Percentiles rank a stretch among this genome's conserved stretches.
phyloP scores from a whole-genome alignment of 2,329 filamentous ascomycete species.

The Diaporthe sp. region DNA sequence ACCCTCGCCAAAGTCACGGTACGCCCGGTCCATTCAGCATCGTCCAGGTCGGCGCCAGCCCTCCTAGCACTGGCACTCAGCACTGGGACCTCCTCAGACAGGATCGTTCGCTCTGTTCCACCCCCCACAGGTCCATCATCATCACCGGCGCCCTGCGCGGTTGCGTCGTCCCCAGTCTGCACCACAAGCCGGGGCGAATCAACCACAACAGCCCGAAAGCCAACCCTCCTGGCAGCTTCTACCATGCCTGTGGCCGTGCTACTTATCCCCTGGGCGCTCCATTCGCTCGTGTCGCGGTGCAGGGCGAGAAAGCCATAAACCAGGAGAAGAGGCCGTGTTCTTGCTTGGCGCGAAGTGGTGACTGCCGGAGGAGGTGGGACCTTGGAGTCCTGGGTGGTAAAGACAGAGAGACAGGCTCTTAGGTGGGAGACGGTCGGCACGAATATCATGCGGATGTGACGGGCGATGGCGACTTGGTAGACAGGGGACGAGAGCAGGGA shows the following conservation, averaged over 20 bases:
- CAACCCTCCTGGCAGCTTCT: conserved; percentile 67
- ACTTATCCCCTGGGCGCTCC: conserved; percentile 80
- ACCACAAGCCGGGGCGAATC: conserved; percentile 56
- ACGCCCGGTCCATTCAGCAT: conserved; percentile 69
- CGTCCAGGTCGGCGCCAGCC: conserved; percentile 56
- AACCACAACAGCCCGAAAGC: conserved; percentile 60
- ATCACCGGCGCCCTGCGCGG: conserved; percentile 38
- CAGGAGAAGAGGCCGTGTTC: conserved; percentile 62
- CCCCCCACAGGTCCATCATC: conserved; percentile 30
- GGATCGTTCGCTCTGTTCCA: conserved; percentile 46
- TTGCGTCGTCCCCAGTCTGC: conserved; percentile 28
- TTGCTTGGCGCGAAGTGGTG: background rate
- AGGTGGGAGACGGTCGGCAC: conserved; percentile 82
- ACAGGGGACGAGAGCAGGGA: conserved; percentile 74
- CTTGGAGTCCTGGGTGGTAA: conserved; percentile 55
- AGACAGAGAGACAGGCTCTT: conserved; percentile 79
- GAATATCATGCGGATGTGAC: conserved; percentile 79
- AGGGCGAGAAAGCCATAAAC: conserved; percentile 75
- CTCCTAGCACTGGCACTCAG: conserved; percentile 69
- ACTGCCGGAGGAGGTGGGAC: conserved; percentile 54
- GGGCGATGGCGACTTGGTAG: conserved; percentile 76
- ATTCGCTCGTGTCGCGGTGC: conserved; percentile 78
- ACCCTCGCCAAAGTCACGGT: conserved; percentile 70
- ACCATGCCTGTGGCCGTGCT: conserved; percentile 73
- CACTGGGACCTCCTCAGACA: conserved; percentile 70